A percentile compares a stretch with the other conserved stretches of the same genome.
These are phyloP conservation scores for Poteriospumella lacustris DNA, from an alignment of 108 stramenopile species.

Conservation along the genomic window DNA sequence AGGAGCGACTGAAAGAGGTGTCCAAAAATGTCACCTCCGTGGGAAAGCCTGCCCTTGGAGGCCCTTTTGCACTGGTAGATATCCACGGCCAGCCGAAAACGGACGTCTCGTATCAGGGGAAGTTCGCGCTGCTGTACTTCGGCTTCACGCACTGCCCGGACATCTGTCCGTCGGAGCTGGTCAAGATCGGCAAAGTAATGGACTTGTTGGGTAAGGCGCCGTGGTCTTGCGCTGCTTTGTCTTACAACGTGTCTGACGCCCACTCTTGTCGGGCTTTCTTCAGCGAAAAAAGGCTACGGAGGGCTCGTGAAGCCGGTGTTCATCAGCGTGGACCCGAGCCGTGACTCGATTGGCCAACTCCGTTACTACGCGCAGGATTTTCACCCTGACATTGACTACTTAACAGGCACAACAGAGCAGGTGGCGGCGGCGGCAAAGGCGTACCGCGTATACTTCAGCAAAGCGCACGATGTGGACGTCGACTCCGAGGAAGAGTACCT, in stretches of 20 bases:
- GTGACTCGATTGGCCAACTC: slow-evolving; percentile 88
- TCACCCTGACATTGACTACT: slow-evolving; percentile 65
- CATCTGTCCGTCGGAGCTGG: slow-evolving; percentile 98
- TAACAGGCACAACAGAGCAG: slow-evolving; percentile 79
- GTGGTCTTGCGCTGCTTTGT: neutral
- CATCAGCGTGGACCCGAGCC: slow-evolving; percentile 91
- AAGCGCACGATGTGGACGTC: slow-evolving; percentile 70
- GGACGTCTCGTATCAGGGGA: slow-evolving; percentile 49
- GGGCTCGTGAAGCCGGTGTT: slow-evolving; percentile 69
- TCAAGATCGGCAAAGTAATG: slow-evolving; percentile 89
- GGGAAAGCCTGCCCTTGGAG: slow-evolving; percentile 58
- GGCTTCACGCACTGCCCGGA: slow-evolving; percentile 99
- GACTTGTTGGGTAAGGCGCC: slow-evolving; percentile 69
- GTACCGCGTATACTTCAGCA: slow-evolving; percentile 88
- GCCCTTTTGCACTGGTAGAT: slow-evolving; percentile 57
- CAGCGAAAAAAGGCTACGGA: slow-evolving; percentile 52
- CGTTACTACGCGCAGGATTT: slow-evolving; percentile 87
- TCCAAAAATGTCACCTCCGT: slow-evolving; percentile 33
- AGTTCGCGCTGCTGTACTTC: slow-evolving; percentile 80
- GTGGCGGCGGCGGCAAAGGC: slow-evolving; percentile 88
- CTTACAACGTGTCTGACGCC: slow-evolving; percentile 18
- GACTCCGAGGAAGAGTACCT: slow-evolving; percentile 88
- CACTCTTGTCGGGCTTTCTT: slow-evolving; percentile 36
- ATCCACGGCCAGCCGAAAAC: slow-evolving; percentile 54
- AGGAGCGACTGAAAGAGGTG: slow-evolving; percentile 40